Conservation (phyloP, 2,329 filamentous ascomycete genomes). For the Nigrograna mackinnonii region DNA sequence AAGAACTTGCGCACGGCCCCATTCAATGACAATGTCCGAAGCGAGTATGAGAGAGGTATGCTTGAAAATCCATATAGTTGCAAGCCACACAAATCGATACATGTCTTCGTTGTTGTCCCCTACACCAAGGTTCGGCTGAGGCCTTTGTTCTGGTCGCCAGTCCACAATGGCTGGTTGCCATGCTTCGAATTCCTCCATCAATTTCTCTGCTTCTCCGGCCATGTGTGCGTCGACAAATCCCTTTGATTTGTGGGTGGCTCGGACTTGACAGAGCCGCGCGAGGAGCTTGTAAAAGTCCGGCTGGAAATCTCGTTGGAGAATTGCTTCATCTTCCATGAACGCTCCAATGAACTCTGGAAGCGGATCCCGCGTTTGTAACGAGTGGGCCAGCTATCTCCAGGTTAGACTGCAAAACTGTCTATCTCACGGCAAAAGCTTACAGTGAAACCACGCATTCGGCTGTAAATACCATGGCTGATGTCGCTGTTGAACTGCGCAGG, state of each 20-base stretch:
- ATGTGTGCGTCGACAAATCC: conserved; percentile 11
- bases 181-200: conserved; percentile 4
- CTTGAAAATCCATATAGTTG: conserved; percentile 13
- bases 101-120: conserved; percentile 2
- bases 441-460: conserved; percentile 12
- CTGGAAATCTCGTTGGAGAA: conserved; percentile 10
- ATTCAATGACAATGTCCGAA: conserved; percentile 12
- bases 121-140: not conserved
- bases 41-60: conserved; percentile 10
- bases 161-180: conserved; percentile 6
- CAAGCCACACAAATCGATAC: conserved; percentile 12
- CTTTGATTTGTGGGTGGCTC: conserved; percentile 9
- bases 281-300: conserved; percentile 11
- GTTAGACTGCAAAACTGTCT: not conserved
- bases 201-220: conserved; percentile 6
- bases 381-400: conserved; percentile 13
- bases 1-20: conserved; percentile 6
- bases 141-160: conserved; percentile 4
- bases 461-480: conserved; percentile 13
- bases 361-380: conserved; percentile 10
- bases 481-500: conserved; percentile 6
- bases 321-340: conserved; percentile 9
- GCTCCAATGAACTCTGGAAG: conserved; percentile 9
- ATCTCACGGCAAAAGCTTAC: conserved; percentile 3
- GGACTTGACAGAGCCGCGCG: conserved; percentile 10